A percentile compares a stretch with the other conserved stretches of the same genome.
Conservation (phyloP, 805 yeast species). For the Cyberlindnera galapagoensis region DNA sequence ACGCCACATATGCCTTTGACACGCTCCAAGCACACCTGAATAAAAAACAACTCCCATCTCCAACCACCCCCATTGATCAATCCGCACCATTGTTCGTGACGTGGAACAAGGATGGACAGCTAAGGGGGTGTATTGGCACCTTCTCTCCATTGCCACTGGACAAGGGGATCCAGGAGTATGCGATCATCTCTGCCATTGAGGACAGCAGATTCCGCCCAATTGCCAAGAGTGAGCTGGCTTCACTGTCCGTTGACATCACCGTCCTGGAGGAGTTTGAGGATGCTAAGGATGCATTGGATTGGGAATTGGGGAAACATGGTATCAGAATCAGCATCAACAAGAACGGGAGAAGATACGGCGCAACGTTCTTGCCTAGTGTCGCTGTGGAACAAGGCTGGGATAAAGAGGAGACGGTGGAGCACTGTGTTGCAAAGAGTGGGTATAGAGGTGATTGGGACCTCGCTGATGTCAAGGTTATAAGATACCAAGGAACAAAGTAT, state of each 20-base stretch:
- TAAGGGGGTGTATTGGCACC: conserved; percentile 95
- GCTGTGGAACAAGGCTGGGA: conserved; percentile 85
- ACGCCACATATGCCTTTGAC: conserved; percentile 27
- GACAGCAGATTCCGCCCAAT: conserved; percentile 79
- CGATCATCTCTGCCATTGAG: conserved; percentile 48
- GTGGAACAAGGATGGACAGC: conserved; percentile 52
- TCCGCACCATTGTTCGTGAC: conserved; percentile 73
- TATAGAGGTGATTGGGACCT: conserved; percentile 26
- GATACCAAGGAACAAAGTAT: conserved; percentile 52
- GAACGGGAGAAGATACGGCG: conserved; percentile 39
- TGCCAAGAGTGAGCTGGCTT: conserved; percentile 41
- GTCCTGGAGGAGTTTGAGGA: conserved; percentile 52
- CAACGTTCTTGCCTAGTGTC: conserved; percentile 89
- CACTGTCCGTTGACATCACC: conserved; percentile 48
- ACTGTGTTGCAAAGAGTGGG: conserved; percentile 74
- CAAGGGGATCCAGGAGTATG: conserved; percentile 7
- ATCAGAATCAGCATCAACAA: conserved; percentile 49
- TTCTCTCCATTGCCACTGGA: conserved; percentile 32
- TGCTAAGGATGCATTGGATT: conserved; percentile 50
- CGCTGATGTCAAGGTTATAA: conserved; percentile 36
- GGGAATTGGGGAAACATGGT: conserved; percentile 85
- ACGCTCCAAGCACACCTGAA: no score
- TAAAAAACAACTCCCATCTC: no score
- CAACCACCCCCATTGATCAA: neutral
- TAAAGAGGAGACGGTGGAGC: conserved; percentile 59